Percentiles rank a stretch among this genome's conserved stretches.
Conservation (phyloP, 1,284 basidiomycete species). For the Pyrrhoderma lamaoense region DNA sequence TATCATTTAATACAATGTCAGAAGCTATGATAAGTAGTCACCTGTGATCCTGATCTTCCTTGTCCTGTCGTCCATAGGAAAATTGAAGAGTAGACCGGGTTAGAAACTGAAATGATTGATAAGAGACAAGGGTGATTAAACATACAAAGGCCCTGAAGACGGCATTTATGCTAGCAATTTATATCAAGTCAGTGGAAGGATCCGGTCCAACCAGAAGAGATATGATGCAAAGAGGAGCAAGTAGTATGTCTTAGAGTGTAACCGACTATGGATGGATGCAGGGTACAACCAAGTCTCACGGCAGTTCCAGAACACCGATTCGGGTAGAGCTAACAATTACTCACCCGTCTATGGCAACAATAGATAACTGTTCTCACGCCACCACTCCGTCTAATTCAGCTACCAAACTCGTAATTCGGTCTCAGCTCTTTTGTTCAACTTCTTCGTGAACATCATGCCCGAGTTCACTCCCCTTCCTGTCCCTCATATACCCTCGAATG, state of each 20-base stretch:
- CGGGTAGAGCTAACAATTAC: too few species aligned
- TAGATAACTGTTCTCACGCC: too few species aligned
- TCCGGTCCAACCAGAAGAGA: background rate
- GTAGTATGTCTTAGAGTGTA: too few species aligned
- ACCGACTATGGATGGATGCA: too few species aligned
- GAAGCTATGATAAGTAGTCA: background rate
- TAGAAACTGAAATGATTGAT: conserved; percentile 1
- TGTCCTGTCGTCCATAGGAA: conserved; percentile 28
- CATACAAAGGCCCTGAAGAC: conserved; percentile 15
- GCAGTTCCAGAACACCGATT: too few species aligned
- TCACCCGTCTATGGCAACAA: too few species aligned
- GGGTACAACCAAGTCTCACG: too few species aligned
- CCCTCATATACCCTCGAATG: conserved; percentile 4
- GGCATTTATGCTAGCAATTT: conserved; percentile 7
- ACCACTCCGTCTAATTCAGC: too few species aligned
- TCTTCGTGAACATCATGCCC: conserved; percentile 2
- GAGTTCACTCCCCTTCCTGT: conserved; percentile 11
- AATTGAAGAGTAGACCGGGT: background rate
- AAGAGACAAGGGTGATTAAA: conserved; percentile 15
- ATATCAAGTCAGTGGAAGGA: background rate
- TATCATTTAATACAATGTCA: background rate
- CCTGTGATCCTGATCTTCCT: conserved; percentile 60
- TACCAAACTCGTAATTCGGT: too few species aligned
- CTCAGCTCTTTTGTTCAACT: background rate
- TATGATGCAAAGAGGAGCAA: background rate